phyloP scores from a whole-genome alignment of 2,329 filamentous ascomycete species.

The Bipolaris victoriae region DNA sequence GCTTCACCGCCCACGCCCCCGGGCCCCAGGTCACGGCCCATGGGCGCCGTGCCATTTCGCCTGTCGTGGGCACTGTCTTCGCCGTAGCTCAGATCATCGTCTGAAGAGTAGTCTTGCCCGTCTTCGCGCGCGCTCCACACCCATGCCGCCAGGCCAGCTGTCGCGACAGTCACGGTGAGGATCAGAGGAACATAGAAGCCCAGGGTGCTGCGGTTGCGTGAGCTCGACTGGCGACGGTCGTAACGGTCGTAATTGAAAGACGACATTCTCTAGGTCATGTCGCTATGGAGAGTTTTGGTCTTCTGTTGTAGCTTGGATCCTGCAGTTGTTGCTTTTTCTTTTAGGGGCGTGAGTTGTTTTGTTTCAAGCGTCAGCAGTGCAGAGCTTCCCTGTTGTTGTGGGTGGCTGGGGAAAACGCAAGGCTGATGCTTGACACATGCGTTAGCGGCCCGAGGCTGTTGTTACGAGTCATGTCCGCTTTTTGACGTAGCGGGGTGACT shows the following conservation, averaged over 20 bases:
- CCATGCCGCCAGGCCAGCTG: conserved; percentile 86
- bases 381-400: conserved; percentile 16
- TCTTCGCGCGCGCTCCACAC: conserved; percentile 88
- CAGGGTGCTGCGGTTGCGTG: conserved; percentile 65
- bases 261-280: conserved; percentile 38
- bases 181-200: conserved; percentile 89
- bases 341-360: conserved; percentile 6
- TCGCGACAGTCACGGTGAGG: conserved; percentile 85
- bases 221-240: conserved; percentile 55
- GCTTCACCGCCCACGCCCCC: conserved; percentile 33
- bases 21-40: conserved; percentile 27
- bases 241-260: conserved; percentile 63
- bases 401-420: conserved; percentile 7
- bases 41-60: conserved; percentile 30
- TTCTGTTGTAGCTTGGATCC: conserved; percentile 12
- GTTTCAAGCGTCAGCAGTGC: conserved; percentile 9
- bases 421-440: conserved; percentile 15
- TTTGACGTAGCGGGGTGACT: conserved; percentile 29
- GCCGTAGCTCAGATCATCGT: conserved; percentile 52
- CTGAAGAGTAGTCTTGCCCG: conserved; percentile 70
- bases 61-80: conserved; percentile 42
- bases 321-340: not conserved
- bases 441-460: conserved; percentile 5
- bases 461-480: conserved; percentile 23
- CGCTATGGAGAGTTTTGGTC: conserved; percentile 19